A percentile compares a stretch with the other conserved stretches of the same genome.
These are phyloP conservation scores for Aegle marmelos DNA, from an alignment of 345 rosid species.

Conservation along the genomic window DNA sequence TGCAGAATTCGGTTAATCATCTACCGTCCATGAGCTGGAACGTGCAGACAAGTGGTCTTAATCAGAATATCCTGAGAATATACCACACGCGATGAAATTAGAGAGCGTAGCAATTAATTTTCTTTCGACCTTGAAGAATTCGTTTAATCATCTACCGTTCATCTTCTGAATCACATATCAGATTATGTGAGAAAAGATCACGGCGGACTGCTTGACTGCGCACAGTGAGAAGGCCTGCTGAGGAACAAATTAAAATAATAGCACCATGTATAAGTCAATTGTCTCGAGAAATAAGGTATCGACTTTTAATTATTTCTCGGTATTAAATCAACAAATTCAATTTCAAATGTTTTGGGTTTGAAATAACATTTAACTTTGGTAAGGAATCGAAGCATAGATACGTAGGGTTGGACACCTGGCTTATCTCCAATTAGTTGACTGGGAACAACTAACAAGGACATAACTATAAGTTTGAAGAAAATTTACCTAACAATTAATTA, in stretches of 20 bases:
- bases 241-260: neutral
- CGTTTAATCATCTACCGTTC: neutral
- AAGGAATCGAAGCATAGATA: too few relatives aligned
- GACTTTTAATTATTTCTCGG: neutral
- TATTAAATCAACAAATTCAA: neutral
- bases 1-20: too few relatives aligned
- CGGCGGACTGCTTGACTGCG: neutral
- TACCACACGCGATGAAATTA: neutral
- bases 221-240: neutral
- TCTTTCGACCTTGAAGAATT: neutral
- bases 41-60: neutral
- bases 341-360: too few relatives aligned
- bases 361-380: too few relatives aligned
- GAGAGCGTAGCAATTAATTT: neutral
- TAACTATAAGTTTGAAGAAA: too few relatives aligned
- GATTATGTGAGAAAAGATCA: too few relatives aligned
- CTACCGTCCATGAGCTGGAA: too few relatives aligned
- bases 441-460: too few relatives aligned
- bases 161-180: too few relatives aligned
- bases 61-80: conserved; percentile 10
- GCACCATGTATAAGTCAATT: neutral
- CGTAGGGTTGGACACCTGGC: too few relatives aligned
- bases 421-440: too few relatives aligned
- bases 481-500: too few relatives aligned
- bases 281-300: neutral